Conservation (phyloP, 208 protist genomes). For the Histomonas meleagridis region DNA sequence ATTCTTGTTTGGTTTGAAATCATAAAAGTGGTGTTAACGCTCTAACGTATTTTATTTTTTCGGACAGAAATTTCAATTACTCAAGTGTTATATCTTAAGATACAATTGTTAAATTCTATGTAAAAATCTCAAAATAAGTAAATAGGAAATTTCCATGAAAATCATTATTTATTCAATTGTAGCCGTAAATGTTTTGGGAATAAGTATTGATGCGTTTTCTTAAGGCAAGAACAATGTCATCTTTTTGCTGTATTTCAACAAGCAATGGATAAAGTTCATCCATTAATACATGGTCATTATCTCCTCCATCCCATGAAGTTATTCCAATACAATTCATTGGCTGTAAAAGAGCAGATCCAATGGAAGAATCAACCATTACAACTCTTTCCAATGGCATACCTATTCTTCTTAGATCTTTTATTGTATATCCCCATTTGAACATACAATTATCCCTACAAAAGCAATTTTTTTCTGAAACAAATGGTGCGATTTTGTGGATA, state of each 20-base stretch:
- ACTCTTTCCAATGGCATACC: not conserved
- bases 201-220: too few relatives aligned
- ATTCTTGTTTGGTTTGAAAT: not conserved
- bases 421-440: not conserved
- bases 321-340: not conserved
- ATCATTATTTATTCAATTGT: too few relatives aligned
- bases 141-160: too few relatives aligned
- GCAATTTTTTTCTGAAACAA: not conserved
- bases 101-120: too few relatives aligned
- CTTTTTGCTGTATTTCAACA: too few relatives aligned
- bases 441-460: not conserved
- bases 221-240: too few relatives aligned
- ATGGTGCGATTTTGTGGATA: not conserved
- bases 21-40: too few relatives aligned
- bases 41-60: too few relatives aligned
- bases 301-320: not conserved
- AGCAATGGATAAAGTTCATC: not conserved
- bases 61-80: too few relatives aligned
- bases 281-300: not conserved
- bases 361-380: not conserved
- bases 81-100: too few relatives aligned
- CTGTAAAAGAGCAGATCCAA: not conserved
- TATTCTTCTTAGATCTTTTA: not conserved
- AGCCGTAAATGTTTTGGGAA: too few relatives aligned
- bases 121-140: too few relatives aligned